Base-by-base conservation (phyloP, 2,329 filamentous ascomycete genomes). In the Trichoderma gracile region DNA sequence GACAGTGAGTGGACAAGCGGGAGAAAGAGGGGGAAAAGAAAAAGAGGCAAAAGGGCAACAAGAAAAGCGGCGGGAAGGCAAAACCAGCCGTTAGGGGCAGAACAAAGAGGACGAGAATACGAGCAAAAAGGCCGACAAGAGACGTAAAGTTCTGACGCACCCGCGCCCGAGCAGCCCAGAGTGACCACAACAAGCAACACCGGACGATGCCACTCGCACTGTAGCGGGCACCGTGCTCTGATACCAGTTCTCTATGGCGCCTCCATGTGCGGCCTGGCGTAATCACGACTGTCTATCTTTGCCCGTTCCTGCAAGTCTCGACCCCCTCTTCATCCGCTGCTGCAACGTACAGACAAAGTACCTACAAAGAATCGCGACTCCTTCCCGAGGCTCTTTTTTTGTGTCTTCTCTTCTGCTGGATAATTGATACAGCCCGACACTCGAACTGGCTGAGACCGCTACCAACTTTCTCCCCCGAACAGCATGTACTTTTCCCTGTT, bases 71-170 rank as follows among this genome's bases (percentile, higher is more conserved):
- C n/a, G n/a, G n/a, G n/a, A n/a, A n/a, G n/a, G n/a, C n/a, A n/a
- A n/a, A n/a, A n/a, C n/a, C n/a, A n/a, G n/a, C n/a, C n/a, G n/a
- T n/a, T n/a, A n/a, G n/a, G n/a, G n/a, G n/a, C n/a, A 23, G 33
- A 58, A 46, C 15, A 15, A 21, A 15, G 15, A 17, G 14, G 17
- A 42, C 52, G 5, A 5, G 25, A 5, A 25, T 5, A 25, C 3
- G 25, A 25, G n/a, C n/a, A n/a, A n/a, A n/a, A n/a, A 60, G 33
- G 57, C 57, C 57, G 57, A 57, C 17, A 49, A 49, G 27, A 53
- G 47, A 40, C 27, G n/a, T 23, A 62, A 38, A 62, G 58, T 62
- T 62, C 58, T 62, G 58, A 62, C 58, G 58, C 56, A 59, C 56
- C 56, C 56, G 56, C 23, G 42, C 56, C 56, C 33, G 30, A 42